Conservation (phyloP, 192 early-diverging fungal genomes). For the Spizellomyces sp. region DNA sequence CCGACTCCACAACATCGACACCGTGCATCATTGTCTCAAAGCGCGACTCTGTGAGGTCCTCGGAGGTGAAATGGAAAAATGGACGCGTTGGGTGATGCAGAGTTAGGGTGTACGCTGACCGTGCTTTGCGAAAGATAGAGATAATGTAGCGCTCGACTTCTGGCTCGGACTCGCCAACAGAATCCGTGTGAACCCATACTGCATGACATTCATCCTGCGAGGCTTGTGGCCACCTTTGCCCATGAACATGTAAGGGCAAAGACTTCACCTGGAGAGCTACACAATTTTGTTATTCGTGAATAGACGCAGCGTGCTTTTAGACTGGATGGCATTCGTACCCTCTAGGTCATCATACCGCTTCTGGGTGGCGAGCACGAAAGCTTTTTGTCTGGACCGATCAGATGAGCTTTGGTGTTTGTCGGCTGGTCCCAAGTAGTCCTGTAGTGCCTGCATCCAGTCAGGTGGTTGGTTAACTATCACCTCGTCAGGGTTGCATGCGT, state of each 20-base stretch:
- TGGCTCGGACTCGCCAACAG: too few species aligned
- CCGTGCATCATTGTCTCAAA: background rate
- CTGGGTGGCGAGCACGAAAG: background rate
- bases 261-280: background rate
- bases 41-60: constrained; percentile 31
- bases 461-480: background rate
- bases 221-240: too few species aligned
- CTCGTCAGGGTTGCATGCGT: background rate
- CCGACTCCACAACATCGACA: background rate
- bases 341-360: background rate
- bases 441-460: background rate
- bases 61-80: constrained; percentile 41
- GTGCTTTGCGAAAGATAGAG: background rate
- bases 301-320: background rate
- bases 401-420: background rate
- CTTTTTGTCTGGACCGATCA: background rate
- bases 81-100: constrained; percentile 9
- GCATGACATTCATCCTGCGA: too few species aligned
- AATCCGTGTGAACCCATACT: too few species aligned
- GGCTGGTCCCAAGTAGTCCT: background rate
- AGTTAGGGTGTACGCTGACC: constrained; percentile 7
- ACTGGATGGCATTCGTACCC: background rate
- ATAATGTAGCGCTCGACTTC: background rate
- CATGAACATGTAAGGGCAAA: background rate
- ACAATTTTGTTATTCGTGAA: background rate